Base-by-base conservation (phyloP, 768 basidiomycete species). In the Glaciozyma antarctica region DNA sequence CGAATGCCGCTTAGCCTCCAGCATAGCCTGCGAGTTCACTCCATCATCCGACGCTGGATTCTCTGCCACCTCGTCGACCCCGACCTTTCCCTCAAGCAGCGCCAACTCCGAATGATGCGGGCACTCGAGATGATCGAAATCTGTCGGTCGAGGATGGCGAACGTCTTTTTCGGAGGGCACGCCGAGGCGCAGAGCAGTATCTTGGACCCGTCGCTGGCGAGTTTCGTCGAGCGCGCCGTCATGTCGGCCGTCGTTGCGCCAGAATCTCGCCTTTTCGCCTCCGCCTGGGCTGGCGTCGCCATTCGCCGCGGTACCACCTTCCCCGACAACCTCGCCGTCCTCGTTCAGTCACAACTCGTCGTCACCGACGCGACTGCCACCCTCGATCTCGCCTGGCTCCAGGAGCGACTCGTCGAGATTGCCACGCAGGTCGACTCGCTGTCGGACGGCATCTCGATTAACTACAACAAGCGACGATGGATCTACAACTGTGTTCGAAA, bases 131-230 rank as follows among this genome's bases (percentile, higher is more conserved):
- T 47, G 43, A 41, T 58, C 45, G 57, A 43, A 24, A 21, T 45
- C 19, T 43, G 24, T 22, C 41, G 57, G 10, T 58, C 57, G 24
- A 58, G 57, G 28, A 58, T 58, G 57, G 41, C 57, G 13, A 43
- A 58, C 57, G 57, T 58, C 45, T 58, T 47, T 28, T 58, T 44
- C 41, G 57, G 57, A 43, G 57, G 45, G 9, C 38, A 58, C 19
- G n/a, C 24, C 26, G 57, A 58, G 45, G 30, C 41, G 57, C 41
- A 43, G 38, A 44, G 43, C 24, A 24, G 38, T 13, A 26, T 58
- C n/a, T 30, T 58, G n/a, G 57, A 58, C 13, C 57, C 57, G 38
- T 28, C 38, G 26, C 45, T 58, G 12, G 57, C 45, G 16, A 44
- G 43, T 24, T 58, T 58, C 12, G 57, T 58, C 57, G 57, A 58